A percentile compares a stretch with the other conserved stretches of the same genome.
Evolutionary conservation across 331 rosid genomes (phyloP).

Genomic region (Dryas integrifolia): DNA sequence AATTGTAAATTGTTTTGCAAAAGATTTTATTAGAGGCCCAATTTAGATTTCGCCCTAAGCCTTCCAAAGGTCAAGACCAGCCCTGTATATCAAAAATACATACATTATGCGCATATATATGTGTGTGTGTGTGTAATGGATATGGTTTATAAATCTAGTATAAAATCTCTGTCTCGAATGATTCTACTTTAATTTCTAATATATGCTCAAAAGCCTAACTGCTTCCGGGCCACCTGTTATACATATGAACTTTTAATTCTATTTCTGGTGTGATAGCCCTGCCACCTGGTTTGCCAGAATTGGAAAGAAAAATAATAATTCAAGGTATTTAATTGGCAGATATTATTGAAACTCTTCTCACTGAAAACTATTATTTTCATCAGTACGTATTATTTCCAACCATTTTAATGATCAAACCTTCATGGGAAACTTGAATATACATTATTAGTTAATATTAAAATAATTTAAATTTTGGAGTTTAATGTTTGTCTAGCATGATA

Average conservation of each 20-base stretch:
- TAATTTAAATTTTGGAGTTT: too few species aligned
- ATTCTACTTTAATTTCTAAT: background rate
- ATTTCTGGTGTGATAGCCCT: background rate
- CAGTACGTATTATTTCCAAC: background rate
- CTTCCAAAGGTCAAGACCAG: background rate
- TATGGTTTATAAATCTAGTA: conserved; percentile 3
- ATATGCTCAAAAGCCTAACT: background rate
- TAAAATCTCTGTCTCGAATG: conserved; percentile 25
- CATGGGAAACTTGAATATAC: too few species aligned
- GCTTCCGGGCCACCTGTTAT: background rate
- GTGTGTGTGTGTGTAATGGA: background rate
- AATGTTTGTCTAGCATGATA: too few species aligned
- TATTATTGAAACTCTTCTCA: background rate
- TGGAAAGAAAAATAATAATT: background rate
- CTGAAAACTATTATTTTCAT: background rate
- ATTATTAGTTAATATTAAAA: too few species aligned
- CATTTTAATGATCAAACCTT: background rate
- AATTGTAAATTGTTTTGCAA: too few species aligned
- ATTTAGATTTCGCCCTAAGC: too few species aligned
- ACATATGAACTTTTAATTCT: background rate
- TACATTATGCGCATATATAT: background rate
- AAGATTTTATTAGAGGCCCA: too few species aligned
- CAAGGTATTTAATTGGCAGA: background rate
- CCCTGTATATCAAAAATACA: too few species aligned
- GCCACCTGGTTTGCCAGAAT: conserved; percentile 1